Conservation (phyloP, 2,329 filamentous ascomycete species). For the Colletotrichum zoysiae region DNA sequence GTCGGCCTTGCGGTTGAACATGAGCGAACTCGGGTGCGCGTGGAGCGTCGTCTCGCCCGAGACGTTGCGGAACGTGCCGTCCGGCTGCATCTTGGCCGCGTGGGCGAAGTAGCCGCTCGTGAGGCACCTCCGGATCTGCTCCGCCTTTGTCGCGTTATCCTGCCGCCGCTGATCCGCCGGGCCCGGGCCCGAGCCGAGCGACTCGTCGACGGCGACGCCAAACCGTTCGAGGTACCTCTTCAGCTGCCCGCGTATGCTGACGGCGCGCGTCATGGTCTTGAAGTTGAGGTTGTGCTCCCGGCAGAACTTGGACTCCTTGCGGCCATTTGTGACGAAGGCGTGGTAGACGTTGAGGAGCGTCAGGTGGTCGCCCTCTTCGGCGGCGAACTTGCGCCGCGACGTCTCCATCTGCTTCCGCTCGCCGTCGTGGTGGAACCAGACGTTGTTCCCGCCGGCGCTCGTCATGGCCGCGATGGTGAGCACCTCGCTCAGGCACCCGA, state of each 20-base stretch:
- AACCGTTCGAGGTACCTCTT: conserved; percentile 90
- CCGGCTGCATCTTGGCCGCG: conserved; percentile 91
- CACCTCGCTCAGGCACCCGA: conserved; percentile 86
- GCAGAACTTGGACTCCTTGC: conserved; percentile 88
- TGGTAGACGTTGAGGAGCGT: conserved; percentile 95
- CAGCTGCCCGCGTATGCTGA: conserved; percentile 88
- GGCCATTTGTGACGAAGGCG: conserved; percentile 84
- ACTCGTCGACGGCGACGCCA: conserved; percentile 77
- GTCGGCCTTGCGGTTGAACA: conserved; percentile 96
- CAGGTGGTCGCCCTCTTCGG: conserved; percentile 92
- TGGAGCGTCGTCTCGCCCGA: conserved; percentile 82
- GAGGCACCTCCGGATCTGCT: conserved; percentile 86
- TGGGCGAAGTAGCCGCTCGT: conserved; percentile 94
- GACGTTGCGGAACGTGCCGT: conserved; percentile 91
- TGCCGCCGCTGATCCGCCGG: conserved; percentile 43
- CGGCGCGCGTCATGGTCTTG: conserved; percentile 83
- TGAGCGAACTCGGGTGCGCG: conserved; percentile 90
- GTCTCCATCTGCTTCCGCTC: conserved; percentile 82
- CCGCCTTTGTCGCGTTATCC: conserved; percentile 61
- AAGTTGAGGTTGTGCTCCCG: conserved; percentile 89
- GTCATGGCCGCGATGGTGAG: conserved; percentile 96
- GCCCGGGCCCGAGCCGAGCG: conserved; percentile 50
- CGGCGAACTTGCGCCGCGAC: conserved; percentile 84
- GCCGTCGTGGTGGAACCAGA: conserved; percentile 86
- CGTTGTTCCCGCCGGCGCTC: conserved; percentile 80